A percentile compares a stretch with the other conserved stretches of the same genome.
phyloP scores from a whole-genome alignment of 2,329 filamentous ascomycete genomes.

The Zasmidium angulare region DNA sequence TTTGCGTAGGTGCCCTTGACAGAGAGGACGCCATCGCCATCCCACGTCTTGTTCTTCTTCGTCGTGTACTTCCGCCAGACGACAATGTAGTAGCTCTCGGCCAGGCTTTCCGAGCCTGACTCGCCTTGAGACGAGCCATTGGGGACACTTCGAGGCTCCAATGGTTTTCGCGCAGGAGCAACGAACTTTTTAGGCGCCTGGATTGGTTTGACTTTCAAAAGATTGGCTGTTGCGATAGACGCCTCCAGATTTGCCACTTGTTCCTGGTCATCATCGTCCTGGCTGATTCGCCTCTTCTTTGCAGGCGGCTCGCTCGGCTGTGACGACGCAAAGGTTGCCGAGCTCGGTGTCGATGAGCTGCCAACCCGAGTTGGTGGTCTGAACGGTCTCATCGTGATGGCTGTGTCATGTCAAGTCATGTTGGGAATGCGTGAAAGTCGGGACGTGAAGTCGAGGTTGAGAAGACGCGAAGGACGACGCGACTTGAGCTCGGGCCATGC shows the following conservation, averaged over 20 bases:
- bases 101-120: conserved; percentile 18
- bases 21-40: conserved; percentile 67
- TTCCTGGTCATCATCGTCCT: conserved; percentile 30
- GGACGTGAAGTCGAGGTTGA: not conserved
- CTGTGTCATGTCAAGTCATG: not conserved
- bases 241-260: conserved; percentile 19
- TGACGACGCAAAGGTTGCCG: not conserved
- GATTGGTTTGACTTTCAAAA: conserved; percentile 32
- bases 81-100: conserved; percentile 45
- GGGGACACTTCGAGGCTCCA: conserved; percentile 29
- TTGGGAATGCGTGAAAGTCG: not conserved
- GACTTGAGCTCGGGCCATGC: not conserved
- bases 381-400: conserved; percentile 33
- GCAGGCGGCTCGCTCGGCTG: conserved; percentile 34
- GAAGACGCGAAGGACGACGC: not conserved
- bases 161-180: conserved; percentile 29
- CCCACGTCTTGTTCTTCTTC: conserved; percentile 78
- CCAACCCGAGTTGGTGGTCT: conserved; percentile 25
- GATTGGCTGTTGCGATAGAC: conserved; percentile 27
- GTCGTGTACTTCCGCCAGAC: conserved; percentile 64
- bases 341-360: conserved; percentile 10
- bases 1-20: conserved; percentile 58
- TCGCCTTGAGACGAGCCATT: conserved; percentile 18
- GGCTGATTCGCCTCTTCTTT: conserved; percentile 44
- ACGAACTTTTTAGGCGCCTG: conserved; percentile 24